phyloP scores from a whole-genome alignment of 2,329 filamentous ascomycete genomes.

The Cephalotrichum gorgonifer region DNA sequence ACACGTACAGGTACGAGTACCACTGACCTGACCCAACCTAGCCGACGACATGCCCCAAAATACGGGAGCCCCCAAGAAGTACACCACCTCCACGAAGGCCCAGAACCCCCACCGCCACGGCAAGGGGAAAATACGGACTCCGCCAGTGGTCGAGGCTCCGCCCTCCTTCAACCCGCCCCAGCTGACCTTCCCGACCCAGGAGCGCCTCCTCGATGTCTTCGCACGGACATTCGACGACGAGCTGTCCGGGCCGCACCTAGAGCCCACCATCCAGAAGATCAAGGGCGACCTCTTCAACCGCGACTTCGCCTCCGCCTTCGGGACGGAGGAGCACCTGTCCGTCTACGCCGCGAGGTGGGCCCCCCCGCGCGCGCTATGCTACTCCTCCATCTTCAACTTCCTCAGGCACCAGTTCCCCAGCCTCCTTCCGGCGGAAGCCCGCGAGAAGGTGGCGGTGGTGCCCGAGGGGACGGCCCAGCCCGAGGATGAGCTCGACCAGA shows the following conservation, averaged over 20 bases:
- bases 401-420: constrained; percentile 18
- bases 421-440: too few relatives aligned
- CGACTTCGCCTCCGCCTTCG: constrained; percentile 76
- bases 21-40: too few relatives aligned
- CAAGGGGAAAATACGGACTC: not conserved
- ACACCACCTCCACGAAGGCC: too few relatives aligned
- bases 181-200: constrained; percentile 31
- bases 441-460: not conserved
- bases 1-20: too few relatives aligned
- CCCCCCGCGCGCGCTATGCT: constrained; percentile 73
- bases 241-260: constrained; percentile 35
- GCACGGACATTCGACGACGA: constrained; percentile 47
- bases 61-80: too few relatives aligned
- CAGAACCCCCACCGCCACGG: not conserved
- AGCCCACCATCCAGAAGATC: constrained; percentile 61
- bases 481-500: constrained; percentile 3
- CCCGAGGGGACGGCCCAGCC: not conserved
- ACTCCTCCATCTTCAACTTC: constrained; percentile 45
- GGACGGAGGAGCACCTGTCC: constrained; percentile 56
- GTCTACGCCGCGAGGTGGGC: constrained; percentile 90
- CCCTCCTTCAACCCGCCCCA: not conserved
- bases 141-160: not conserved
- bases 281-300: constrained; percentile 80
- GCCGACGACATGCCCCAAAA: too few relatives aligned
- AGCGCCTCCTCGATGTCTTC: constrained; percentile 66